phyloP scores from a whole-genome alignment of 495 filamentous ascomycete species.

The Podospora pseudocomata region DNA sequence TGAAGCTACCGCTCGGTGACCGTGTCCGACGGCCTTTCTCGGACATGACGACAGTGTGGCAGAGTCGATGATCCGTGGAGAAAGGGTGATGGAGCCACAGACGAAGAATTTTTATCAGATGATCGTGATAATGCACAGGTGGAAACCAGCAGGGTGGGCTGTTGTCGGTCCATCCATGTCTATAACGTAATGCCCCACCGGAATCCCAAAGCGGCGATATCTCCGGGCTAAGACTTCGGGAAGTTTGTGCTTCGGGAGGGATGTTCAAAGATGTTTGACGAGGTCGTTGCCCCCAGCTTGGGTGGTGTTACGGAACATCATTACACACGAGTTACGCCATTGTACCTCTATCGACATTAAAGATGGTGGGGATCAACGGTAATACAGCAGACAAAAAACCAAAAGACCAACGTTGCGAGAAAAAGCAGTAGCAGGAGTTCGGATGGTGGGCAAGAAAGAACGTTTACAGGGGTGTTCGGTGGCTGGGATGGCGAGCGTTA shows the following conservation, averaged over 20 bases:
- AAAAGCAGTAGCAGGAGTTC: neutral
- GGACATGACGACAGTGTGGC: constrained; percentile 2
- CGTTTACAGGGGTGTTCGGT: neutral
- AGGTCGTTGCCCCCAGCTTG: too few species aligned
- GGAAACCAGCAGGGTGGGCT: neutral
- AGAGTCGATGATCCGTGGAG: neutral
- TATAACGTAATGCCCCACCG: neutral
- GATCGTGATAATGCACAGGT: constrained; percentile 24
- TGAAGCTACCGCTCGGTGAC: neutral
- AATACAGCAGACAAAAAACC: too few species aligned
- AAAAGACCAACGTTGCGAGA: neutral
- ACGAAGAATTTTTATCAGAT: constrained; percentile 23
- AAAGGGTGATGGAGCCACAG: neutral
- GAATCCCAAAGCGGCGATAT: neutral
- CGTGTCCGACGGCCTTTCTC: neutral
- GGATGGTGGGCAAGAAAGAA: neutral
- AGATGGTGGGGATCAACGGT: too few species aligned
- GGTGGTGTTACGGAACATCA: neutral
- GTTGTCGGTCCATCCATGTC: neutral
- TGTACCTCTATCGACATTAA: neutral
- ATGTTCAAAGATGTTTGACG: too few species aligned
- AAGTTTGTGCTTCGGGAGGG: too few species aligned
- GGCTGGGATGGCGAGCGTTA: neutral
- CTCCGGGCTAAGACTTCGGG: neutral
- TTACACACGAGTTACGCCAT: neutral